Evolutionary conservation across 2,329 filamentous ascomycete genomes (phyloP).

Genomic region (Paradendryphiella salina): DNA sequence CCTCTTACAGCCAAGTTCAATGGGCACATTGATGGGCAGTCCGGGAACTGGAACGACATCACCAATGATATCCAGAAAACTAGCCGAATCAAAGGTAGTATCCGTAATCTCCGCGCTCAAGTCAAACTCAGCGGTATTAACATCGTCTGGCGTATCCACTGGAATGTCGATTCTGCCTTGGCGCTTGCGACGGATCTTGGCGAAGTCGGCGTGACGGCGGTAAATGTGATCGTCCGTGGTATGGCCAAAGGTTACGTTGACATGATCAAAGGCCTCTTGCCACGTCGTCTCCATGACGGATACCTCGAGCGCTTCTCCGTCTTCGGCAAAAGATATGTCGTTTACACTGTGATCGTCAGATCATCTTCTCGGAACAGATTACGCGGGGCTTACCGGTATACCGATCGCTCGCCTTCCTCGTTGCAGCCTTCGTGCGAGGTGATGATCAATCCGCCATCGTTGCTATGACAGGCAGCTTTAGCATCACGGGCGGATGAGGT

Average conservation of each 20-base stretch:
- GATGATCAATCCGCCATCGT: constrained; percentile 38
- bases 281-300: constrained; percentile 29
- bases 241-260: constrained; percentile 41
- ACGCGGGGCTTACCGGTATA: constrained; percentile 35
- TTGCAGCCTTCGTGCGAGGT: constrained; percentile 46
- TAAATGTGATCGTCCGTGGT: constrained; percentile 36
- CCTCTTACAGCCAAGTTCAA: constrained; percentile 43
- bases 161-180: constrained; percentile 28
- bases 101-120: constrained; percentile 28
- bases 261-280: constrained; percentile 36
- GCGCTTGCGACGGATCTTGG: constrained; percentile 22
- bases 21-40: constrained; percentile 21
- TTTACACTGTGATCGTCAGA: constrained; percentile 25
- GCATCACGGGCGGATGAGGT: constrained; percentile 31
- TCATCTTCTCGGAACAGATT: neutral
- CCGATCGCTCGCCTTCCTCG: constrained; percentile 41
- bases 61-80: constrained; percentile 24
- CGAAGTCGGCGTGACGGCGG: constrained; percentile 36
- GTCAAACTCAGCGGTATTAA: constrained; percentile 27
- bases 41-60: constrained; percentile 19
- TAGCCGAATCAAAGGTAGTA: constrained; percentile 28
- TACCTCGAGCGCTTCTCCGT: constrained; percentile 34
- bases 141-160: constrained; percentile 23
- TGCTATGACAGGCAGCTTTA: constrained; percentile 27
- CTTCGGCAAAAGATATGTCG: constrained; percentile 24